Evolutionary conservation across 75 land plant genomes (phyloP), one percentile per base, ranked within the genome.

Genomic region (Pinus albicaulis): DNA sequence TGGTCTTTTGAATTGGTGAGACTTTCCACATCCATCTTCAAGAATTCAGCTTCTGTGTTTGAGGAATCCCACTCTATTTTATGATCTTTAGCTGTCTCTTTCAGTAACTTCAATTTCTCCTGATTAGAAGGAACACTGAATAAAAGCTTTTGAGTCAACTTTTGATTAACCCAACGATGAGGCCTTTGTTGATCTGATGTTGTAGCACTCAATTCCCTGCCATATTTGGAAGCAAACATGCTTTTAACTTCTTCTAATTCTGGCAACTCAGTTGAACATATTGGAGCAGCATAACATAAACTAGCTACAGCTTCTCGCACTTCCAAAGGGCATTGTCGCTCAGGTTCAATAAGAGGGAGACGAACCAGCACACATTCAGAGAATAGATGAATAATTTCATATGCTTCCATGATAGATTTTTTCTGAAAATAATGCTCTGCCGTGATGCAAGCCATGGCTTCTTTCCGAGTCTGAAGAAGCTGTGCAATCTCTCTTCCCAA

Each of bases 21-120:
- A 6, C 55, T 90, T 75, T 92, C 95, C 75, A 90, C 93, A 74
- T 86, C 91, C 52, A 77, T 76, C 81, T 90, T 92, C 68, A 81
- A 71, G 53, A 86, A 79, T 65, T 90, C 95, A 16, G 87, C 77
- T 79, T 92, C 93, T 71, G 95, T 73, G 36, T 78, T 80, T 59
- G 82, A 74, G 53, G 99, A 85, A 78, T 94, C 95, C 99, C 99
- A 97, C 58, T 88, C 92, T 12, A 97, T 34, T 14, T 84, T 77
- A 81, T 97, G 86, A 84, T 97, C 99, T 76, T 88, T 86, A 71
- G 97, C 97, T 72, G 92, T 97, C 75, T 94, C 95, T 77, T 94
- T 94, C 76, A 97, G 74, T 60, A 97, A 77, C 88, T 92, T 94
- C 79, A 94, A 76, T 80, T 97, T 97, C 61, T 57, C 72, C 25